phyloP scores from a whole-genome alignment of 495 filamentous ascomycete genomes.

The Penicillium desertorum region DNA sequence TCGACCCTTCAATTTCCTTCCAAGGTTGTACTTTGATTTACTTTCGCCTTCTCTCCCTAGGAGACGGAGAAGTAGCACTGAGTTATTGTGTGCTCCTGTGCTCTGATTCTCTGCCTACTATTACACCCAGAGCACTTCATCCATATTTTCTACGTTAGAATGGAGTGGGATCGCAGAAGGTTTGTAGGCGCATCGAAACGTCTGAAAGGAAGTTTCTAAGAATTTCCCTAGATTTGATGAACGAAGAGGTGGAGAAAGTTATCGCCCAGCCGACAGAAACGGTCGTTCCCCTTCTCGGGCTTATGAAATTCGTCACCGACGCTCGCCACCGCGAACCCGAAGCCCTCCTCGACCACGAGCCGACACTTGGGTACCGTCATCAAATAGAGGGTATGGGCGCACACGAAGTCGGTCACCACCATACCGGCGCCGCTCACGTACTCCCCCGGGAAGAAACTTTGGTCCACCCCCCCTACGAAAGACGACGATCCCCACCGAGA shows the following conservation, averaged over 20 bases:
- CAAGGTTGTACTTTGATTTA: neutral
- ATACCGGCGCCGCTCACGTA: slow-evolving; percentile 50
- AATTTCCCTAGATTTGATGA: slow-evolving; percentile 48
- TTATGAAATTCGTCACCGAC: slow-evolving; percentile 39
- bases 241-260: slow-evolving; percentile 55
- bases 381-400: slow-evolving; percentile 37
- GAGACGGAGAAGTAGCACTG: slow-evolving; percentile 2
- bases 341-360: slow-evolving; percentile 37
- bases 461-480: slow-evolving; percentile 32
- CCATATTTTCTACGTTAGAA: slow-evolving; percentile 17
- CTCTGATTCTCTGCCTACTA: neutral
- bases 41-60: neutral
- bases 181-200: slow-evolving; percentile 16
- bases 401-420: slow-evolving; percentile 47
- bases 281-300: slow-evolving; percentile 40
- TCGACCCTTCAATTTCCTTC: slow-evolving; percentile 1
- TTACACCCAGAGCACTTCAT: neutral
- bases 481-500: slow-evolving; percentile 44
- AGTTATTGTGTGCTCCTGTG: neutral
- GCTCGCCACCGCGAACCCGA: slow-evolving; percentile 42
- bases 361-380: slow-evolving; percentile 52
- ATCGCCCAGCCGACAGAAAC: slow-evolving; percentile 47
- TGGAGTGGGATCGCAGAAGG: slow-evolving; percentile 57
- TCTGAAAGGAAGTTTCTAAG: slow-evolving; percentile 12
- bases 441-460: slow-evolving; percentile 42